A percentile compares a stretch with the other conserved stretches of the same genome.
phyloP scores from a whole-genome alignment of 228 moss, liverwort and hornwort species.

The Sphagnum magellanicum region DNA sequence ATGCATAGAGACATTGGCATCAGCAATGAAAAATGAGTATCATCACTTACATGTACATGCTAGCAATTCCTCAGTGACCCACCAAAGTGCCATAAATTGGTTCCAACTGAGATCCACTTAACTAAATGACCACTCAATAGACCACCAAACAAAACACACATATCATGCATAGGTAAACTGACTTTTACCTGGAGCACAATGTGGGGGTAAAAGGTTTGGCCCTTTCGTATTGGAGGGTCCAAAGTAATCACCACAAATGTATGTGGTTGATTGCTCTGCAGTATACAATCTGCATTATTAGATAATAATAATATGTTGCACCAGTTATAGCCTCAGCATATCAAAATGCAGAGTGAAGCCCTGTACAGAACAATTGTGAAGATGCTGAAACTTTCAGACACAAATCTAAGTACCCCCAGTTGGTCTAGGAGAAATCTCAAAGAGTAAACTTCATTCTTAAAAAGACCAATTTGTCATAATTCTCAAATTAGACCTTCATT shows the following conservation, averaged over 20 bases:
- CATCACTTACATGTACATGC: too few relatives aligned
- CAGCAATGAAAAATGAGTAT: too few relatives aligned
- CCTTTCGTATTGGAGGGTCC: conserved; percentile 97
- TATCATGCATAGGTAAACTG: neutral
- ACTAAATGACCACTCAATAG: neutral
- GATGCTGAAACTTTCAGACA: too few relatives aligned
- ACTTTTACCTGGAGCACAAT: conserved; percentile 76
- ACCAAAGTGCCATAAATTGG: too few relatives aligned
- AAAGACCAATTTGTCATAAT: too few relatives aligned
- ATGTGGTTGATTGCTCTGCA: conserved; percentile 85
- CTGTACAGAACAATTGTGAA: too few relatives aligned
- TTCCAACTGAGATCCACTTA: neutral
- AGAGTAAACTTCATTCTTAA: too few relatives aligned
- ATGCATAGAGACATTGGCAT: too few relatives aligned
- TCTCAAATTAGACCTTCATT: too few relatives aligned
- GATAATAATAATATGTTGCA: neutral
- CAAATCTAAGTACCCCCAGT: too few relatives aligned
- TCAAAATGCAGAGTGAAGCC: neutral
- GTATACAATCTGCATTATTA: neutral
- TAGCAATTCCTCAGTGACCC: too few relatives aligned
- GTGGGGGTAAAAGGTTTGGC: conserved; percentile 97
- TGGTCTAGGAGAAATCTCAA: too few relatives aligned
- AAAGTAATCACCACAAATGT: conserved; percentile 95
- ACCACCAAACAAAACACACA: neutral
- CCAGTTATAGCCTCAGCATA: neutral